Evolutionary conservation across 176 grass and related monocot genomes (phyloP), one percentile per base, ranked within the genome.

Genomic region (Poa pratensis): DNA sequence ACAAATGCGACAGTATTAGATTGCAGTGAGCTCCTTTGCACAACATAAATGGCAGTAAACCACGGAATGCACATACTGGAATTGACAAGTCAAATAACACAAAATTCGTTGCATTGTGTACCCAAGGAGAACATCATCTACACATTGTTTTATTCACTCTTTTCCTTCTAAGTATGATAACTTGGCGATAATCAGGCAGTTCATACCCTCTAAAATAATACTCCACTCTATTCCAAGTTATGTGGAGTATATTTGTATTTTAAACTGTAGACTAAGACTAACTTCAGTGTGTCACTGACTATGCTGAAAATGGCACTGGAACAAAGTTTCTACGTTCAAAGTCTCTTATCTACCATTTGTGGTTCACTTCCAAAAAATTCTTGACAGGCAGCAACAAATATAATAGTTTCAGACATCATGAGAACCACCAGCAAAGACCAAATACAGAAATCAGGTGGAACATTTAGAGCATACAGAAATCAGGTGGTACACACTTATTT

Each of bases 91-190:
- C 27, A 15, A 57, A 76, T 42, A 60, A 19, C 19, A 60, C 26
- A 51, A 42, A 39, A 39, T 65, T 65, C 78, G 45, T 58, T 26
- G 2, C 54, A 86, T 54, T 58, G 19, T 9, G 14, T 46, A 7
- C 22, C 72, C 20, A 79, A 87, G 53, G 27, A 74, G 20, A 28
- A 81, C 61, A 87, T 43, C 43, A 74, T 63, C 45, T 30, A 5
- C 78, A n/a, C 24, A 70, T 17, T 69, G 8, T 62, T 24, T 43
- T 67, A 58, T 82, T n/a, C 67, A 72, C 22, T 40, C 7, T 35
- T 80, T 12, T 50, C 57, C 37, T 48, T 52, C 14, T 6, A 84
- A 75, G 16, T 30, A 73, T 14, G 78, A 70, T 61, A 24, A 50
- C 42, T 80, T 26, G 19, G 53, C 63, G 70, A 43, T 23, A 61